phyloP scores from a whole-genome alignment of 2,329 filamentous ascomycete species.

The Aureobasidium musti region DNA sequence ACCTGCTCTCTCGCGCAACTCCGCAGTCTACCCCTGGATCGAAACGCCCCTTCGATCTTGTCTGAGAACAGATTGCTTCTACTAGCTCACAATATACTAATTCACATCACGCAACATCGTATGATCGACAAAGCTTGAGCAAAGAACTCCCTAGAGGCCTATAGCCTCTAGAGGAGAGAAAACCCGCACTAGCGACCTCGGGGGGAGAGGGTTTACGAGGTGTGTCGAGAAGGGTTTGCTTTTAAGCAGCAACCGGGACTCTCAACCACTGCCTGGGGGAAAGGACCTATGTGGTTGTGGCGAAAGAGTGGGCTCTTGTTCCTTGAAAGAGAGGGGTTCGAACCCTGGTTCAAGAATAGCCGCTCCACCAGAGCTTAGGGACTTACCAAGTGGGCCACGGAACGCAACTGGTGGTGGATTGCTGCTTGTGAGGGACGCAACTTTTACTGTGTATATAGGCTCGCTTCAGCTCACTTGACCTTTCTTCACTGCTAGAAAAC shows the following conservation, averaged over 20 bases:
- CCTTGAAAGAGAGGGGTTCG: neutral
- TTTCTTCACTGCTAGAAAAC: neutral
- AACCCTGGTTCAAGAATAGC: neutral
- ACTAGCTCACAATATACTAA: neutral
- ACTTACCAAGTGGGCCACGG: neutral
- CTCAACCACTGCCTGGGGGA: conserved; percentile 2
- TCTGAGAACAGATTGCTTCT: neutral
- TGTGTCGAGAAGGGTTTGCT: neutral
- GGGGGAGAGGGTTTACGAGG: conserved; percentile 6
- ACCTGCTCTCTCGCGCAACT: conserved; percentile 2
- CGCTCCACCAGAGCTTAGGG: conserved; percentile 1
- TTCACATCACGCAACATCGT: neutral
- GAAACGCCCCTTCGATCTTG: conserved; percentile 26
- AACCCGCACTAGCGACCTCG: conserved; percentile 1
- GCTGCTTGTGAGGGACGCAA: neutral
- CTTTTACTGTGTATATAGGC: neutral
- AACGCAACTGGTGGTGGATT: neutral
- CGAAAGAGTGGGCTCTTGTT: conserved; percentile 2
- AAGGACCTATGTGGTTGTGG: conserved; percentile 1
- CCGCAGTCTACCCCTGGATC: conserved; percentile 15
- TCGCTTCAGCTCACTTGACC: neutral
- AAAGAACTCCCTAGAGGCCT: neutral
- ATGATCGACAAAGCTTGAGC: neutral
- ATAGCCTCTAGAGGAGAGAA: neutral
- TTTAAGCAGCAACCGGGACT: conserved; percentile 5